These are phyloP conservation scores for Saccharomyces pastorianus DNA, from an alignment of 1,139 yeast species.

Conservation along the genomic window DNA sequence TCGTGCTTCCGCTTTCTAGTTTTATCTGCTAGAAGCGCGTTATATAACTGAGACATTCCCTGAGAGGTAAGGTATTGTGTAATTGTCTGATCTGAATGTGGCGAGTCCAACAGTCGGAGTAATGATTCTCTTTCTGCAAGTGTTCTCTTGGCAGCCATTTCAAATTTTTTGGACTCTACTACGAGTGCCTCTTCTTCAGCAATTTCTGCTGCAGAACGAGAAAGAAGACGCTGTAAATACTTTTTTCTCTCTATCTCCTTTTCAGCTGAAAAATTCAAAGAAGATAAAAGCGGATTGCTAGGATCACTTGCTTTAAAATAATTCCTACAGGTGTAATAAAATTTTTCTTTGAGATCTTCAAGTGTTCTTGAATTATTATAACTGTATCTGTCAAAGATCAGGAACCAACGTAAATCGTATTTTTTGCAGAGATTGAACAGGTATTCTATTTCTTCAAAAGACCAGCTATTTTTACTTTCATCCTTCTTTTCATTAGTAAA, in stretches of 20 bases:
- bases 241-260: conserved; percentile 73
- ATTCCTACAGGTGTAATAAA: conserved; percentile 51
- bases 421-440: conserved; percentile 63
- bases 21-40: conserved; percentile 75
- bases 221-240: conserved; percentile 66
- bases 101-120: conserved; percentile 75
- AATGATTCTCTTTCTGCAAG: conserved; percentile 75
- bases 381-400: conserved; percentile 67
- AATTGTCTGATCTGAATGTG: conserved; percentile 58
- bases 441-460: conserved; percentile 66
- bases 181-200: conserved; percentile 96
- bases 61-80: conserved; percentile 80
- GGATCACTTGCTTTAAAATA: conserved; percentile 30
- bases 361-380: conserved; percentile 33
- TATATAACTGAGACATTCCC: conserved; percentile 81
- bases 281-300: conserved; percentile 36
- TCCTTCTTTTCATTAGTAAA: conserved; percentile 7
- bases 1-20: conserved; percentile 43
- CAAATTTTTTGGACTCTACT: conserved; percentile 87
- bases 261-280: conserved; percentile 50
- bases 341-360: conserved; percentile 80
- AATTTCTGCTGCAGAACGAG: conserved; percentile 89
- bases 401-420: conserved; percentile 83
- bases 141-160: conserved; percentile 86
- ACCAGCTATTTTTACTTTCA: conserved; percentile 41